Evolutionary conservation across 2,329 filamentous ascomycete genomes (phyloP).

Genomic region (Mycosphaerella sp.): DNA sequence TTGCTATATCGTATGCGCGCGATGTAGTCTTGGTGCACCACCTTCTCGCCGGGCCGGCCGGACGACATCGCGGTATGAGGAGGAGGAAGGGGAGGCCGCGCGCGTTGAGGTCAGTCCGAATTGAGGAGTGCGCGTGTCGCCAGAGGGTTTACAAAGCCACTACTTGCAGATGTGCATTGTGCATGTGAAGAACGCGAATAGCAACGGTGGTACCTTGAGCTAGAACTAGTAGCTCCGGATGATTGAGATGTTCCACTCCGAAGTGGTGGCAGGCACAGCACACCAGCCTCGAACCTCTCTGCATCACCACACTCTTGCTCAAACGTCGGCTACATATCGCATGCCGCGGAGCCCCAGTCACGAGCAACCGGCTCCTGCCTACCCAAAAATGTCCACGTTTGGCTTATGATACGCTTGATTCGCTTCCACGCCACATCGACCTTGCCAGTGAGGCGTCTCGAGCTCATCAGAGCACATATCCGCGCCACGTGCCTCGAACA

Average conservation of each 20-base stretch:
- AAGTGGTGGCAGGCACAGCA: too few species aligned
- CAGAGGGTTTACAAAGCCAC: background rate
- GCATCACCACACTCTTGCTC: background rate
- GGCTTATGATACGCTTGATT: background rate
- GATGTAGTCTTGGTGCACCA: constrained; percentile 90
- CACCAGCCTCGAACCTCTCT: background rate
- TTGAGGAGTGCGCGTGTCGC: background rate
- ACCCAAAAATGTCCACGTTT: background rate
- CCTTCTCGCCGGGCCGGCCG: constrained; percentile 28
- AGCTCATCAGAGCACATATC: constrained; percentile 7
- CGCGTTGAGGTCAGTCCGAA: background rate
- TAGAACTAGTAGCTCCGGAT: too few species aligned
- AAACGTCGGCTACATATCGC: background rate
- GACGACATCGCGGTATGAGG: constrained; percentile 24
- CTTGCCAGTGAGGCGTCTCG: constrained; percentile 1
- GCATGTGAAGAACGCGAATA: background rate
- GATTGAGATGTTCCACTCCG: too few species aligned
- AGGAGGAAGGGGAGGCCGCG: background rate
- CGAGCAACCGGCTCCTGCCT: background rate
- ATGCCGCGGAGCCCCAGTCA: too few species aligned
- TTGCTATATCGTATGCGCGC: constrained; percentile 93
- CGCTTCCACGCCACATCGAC: constrained; percentile 5
- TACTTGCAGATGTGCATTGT: background rate
- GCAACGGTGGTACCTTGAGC: background rate
- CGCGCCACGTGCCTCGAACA: constrained; percentile 3